Base-by-base conservation (phyloP, 1,284 basidiomycete genomes). In the Rhodotorula sp. region DNA sequence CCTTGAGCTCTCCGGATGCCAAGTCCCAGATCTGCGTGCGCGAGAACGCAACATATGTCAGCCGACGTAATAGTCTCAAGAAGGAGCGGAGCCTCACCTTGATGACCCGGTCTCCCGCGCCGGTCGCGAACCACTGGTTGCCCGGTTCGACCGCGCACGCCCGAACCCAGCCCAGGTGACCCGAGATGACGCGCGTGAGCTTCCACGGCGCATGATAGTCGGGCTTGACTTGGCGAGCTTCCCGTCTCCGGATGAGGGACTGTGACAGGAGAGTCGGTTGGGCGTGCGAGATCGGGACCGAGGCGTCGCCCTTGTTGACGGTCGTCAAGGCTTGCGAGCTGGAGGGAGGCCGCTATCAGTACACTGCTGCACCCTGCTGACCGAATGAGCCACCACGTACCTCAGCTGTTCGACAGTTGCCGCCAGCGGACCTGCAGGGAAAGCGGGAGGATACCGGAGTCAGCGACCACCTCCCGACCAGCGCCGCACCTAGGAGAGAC, bases 71-170 rank as follows among this genome's bases (percentile, higher is more conserved):
- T 43, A 43, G 12, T 6, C 28, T 14, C 19, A 43, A 16, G 1
- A 4, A 5, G 2, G 18, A 12, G 18, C 14, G 2, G 15, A 50
- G 74, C 79, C 79, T 62, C 64, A 82, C 82, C 80, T 99, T 99
- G 82, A 99, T 92, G 60, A 99, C 94, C 48, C 95, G 88, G 82
- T 99, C 95, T 12, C 97, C 97, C 0, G 95, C 95, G 69, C 95
- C 95, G 0, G 94, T 95, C 0, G 92, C 95, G 76, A 99, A 99
- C 95, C 95, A 99, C 81, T 95, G 85, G 84, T 99, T 99, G 43
- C 93, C 93, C 23, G 95, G 95, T 81, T 99, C 95, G 57, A 99
- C 93, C 2, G 95, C 93, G 23, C 92, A 89, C 77, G 90, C 91
- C 68, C 95, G 87, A n/a, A 99, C 95, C 97, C 97, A 99, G 14